Evolutionary conservation across 768 basidiomycete species (phyloP), one percentile per base, ranked within the genome.

Genomic region (Termitomyces sp.): DNA sequence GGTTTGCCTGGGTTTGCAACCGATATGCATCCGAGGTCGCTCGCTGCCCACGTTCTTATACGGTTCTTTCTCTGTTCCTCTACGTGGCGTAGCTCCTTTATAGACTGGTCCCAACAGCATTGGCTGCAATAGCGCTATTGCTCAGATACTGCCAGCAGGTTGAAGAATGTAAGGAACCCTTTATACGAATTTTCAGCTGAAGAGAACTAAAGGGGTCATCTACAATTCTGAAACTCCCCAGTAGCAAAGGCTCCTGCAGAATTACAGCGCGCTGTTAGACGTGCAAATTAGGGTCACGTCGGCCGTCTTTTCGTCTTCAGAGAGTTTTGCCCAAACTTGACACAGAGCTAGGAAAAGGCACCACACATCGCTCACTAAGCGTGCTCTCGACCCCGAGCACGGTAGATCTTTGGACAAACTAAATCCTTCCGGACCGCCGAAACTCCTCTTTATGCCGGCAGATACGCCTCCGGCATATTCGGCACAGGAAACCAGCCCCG

Each of bases 401-500:
- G 35, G 23, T 50, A 19, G 3, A 56, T 57, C 11, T 33, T 10
- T 3, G 8, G 60, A 60, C 57, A 58, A 60, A 31, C 57, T 63
- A 42, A 53, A 53, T 33, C 30, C 59, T 23, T 63, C 60, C 26
- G 43, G 45, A 4, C 54, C 53, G 15, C 33, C 56, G 19, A 62
- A 58, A 50, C 65, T 64, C 33, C 60, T 68, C 35, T 66, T 65
- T 40, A 62, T 53, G 15, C 64, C 70, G 0, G 62, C 66, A 14
- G 60, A 66, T 59, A 57, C 61, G 43, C 56, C 60, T 23, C 68
- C 69, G 23, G 59, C 62, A 31, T 64, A 65, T 44, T 53, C 61
- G n/a, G 56, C 59, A 10, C 50, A 52, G 30, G 53, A 62, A 26
- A 53, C 58, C 59, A 62, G 58, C 26, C 62, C 52, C 2, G 42